Evolutionary conservation across 208 protist genomes (phyloP), one percentile per base, ranked within the genome.

Genomic region (Acanthamoeba culbertsoni): DNA sequence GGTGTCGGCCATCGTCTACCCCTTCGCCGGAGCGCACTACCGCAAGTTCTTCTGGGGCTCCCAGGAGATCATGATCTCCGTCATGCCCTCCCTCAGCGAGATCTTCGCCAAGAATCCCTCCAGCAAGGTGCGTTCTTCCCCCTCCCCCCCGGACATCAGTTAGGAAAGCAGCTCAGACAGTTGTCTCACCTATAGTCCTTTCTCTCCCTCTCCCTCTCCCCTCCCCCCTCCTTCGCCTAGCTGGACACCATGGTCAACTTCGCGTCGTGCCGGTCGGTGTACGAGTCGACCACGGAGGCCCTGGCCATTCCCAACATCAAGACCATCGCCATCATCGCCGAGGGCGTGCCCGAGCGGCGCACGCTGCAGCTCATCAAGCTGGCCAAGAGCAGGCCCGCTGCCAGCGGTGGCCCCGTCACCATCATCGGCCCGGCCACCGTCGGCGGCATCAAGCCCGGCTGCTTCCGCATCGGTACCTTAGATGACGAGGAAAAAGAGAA

Each of bases 391-490:
- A 63, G 59, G 84, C 57, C 59, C n/a, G 57, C n/a, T 23, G 3
- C 37, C 0, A 33, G 23, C 37, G 57, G 84, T 3, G 51, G 59
- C 6, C 57, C 31, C 20, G 84, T 91, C 33, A 91, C 84, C 33
- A 91, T 98, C 57, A 98, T 98, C 82, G 97, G 97, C 4, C 97
- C 97, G 26, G 96, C 97, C 35, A 98, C 97, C 18, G 96, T 97
- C n/a, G 97, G 97, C 46, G 97, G 97, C 8, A 94, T 98, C 75
- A 96, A 98, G 94, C 94, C 96, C 28, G 97, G 97, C 51, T 95
- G 94, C 94, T 98, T 98, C 95, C 94, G 95, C 23, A 97, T 98
- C 86, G 97, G 48, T 18, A 55, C 48, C 12, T 18, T 23, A 18
- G 12, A 55, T 23, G 12, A 8, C 8, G 96, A 55, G 8, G 8